phyloP scores from a whole-genome alignment of 225 moss, liverwort and hornwort species.

The Marchantia paleacea region DNA sequence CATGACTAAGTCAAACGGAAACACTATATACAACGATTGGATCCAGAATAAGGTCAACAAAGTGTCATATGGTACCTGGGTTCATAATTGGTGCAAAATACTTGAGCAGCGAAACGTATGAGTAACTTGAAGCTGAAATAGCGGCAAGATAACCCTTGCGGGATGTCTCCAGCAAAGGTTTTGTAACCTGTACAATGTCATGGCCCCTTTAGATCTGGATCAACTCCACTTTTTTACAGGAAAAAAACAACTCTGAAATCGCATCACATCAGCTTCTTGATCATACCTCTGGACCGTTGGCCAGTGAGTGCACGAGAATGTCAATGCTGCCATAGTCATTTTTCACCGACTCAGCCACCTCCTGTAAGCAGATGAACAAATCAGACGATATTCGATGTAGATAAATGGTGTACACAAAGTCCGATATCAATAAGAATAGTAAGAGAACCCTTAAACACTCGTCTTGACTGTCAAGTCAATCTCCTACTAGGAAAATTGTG shows the following conservation, averaged over 20 bases:
- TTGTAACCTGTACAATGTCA: slow-evolving; percentile 65
- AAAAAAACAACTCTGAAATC: background rate
- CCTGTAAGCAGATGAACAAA: slow-evolving; percentile 37
- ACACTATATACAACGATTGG: no score
- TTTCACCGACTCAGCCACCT: slow-evolving; percentile 83
- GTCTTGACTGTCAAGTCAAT: no score
- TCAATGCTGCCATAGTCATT: slow-evolving; percentile 91
- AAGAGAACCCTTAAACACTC: no score
- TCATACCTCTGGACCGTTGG: slow-evolving; percentile 93
- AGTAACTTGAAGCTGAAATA: slow-evolving; percentile 85
- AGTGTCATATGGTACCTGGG: slow-evolving; percentile 43
- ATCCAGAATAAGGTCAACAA: background rate
- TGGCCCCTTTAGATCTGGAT: background rate
- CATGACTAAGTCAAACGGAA: no score
- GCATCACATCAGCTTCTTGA: background rate
- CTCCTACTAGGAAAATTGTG: no score
- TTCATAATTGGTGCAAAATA: slow-evolving; percentile 89
- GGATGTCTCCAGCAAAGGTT: slow-evolving; percentile 88
- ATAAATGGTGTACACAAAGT: no score
- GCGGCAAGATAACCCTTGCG: slow-evolving; percentile 94
- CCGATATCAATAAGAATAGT: no score
- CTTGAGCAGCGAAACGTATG: slow-evolving; percentile 83
- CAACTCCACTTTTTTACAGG: background rate
- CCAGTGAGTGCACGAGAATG: slow-evolving; percentile 92
- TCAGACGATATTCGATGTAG: background rate